Evolutionary conservation across 2,329 filamentous ascomycete species (phyloP).

Genomic region (Epichloe aotearoae): DNA sequence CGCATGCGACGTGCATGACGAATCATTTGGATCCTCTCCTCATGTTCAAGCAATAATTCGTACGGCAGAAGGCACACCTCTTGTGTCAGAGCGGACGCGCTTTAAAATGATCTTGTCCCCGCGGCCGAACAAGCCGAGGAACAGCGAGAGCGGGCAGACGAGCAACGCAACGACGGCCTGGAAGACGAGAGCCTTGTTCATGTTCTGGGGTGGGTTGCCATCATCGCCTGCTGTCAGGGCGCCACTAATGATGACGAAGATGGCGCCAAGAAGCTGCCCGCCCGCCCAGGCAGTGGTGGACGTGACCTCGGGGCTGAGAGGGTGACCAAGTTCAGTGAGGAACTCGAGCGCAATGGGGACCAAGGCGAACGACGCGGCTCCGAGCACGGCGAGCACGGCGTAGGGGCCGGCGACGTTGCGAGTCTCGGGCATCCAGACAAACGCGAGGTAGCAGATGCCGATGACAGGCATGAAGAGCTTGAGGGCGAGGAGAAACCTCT

Average conservation of each 20-base stretch:
- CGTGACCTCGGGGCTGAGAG: constrained; percentile 73
- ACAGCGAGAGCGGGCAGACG: constrained; percentile 53
- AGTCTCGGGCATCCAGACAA: constrained; percentile 64
- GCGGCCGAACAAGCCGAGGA: constrained; percentile 57
- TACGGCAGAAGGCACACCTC: constrained; percentile 1
- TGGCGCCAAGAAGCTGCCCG: constrained; percentile 71
- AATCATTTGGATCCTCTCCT: too few species aligned
- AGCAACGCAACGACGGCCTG: constrained; percentile 57
- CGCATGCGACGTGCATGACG: too few species aligned
- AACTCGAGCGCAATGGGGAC: constrained; percentile 80
- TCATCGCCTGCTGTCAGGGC: constrained; percentile 46
- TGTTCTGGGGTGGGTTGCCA: constrained; percentile 51
- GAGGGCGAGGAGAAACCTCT: constrained; percentile 61
- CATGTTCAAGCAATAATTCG: background rate
- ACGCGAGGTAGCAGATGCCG: constrained; percentile 56
- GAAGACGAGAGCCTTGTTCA: constrained; percentile 66
- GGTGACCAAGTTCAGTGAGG: constrained; percentile 75
- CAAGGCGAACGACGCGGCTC: constrained; percentile 66
- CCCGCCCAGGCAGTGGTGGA: constrained; percentile 74
- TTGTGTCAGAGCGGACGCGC: constrained; percentile 33
- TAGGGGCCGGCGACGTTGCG: constrained; percentile 55
- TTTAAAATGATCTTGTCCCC: constrained; percentile 35
- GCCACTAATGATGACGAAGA: constrained; percentile 75
- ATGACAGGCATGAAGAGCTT: constrained; percentile 65
- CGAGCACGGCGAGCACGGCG: constrained; percentile 60